These are phyloP conservation scores for Alnus rubra DNA, from an alignment of 306 rosid species.

Conservation along the genomic window DNA sequence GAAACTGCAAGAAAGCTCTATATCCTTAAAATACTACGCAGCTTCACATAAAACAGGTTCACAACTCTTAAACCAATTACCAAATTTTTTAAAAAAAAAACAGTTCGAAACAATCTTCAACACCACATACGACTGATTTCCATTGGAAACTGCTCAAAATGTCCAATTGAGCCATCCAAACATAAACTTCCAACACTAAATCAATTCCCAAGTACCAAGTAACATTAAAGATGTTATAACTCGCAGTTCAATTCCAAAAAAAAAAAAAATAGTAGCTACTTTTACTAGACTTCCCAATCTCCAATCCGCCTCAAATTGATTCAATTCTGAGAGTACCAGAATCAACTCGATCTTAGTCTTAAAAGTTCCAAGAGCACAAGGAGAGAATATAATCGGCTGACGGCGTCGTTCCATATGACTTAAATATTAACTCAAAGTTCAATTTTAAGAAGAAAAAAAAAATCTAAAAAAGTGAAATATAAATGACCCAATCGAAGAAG, in stretches of 20 bases:
- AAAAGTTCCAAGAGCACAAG: neutral
- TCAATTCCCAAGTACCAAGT: neutral
- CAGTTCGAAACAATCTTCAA: too few species aligned
- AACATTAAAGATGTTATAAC: too few species aligned
- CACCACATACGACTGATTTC: too few species aligned
- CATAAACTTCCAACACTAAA: neutral
- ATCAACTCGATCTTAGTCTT: neutral
- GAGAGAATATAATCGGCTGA: neutral
- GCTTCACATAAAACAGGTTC: neutral
- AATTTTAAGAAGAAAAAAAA: neutral
- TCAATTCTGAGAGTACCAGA: neutral
- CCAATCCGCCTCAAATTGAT: neutral
- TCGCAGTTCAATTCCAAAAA: neutral
- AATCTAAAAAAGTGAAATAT: neutral
- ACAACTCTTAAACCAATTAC: neutral
- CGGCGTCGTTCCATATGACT: neutral
- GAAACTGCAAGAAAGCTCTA: neutral
- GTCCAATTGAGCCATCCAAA: neutral
- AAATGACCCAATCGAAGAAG: neutral
- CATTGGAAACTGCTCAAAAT: too few species aligned
- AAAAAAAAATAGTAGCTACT: neutral
- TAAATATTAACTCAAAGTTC: neutral
- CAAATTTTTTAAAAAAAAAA: too few species aligned
- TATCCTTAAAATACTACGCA: neutral
- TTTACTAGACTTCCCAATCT: neutral